Conservation (phyloP, 1,139 yeast genomes). For the Pichia norvegensis region DNA sequence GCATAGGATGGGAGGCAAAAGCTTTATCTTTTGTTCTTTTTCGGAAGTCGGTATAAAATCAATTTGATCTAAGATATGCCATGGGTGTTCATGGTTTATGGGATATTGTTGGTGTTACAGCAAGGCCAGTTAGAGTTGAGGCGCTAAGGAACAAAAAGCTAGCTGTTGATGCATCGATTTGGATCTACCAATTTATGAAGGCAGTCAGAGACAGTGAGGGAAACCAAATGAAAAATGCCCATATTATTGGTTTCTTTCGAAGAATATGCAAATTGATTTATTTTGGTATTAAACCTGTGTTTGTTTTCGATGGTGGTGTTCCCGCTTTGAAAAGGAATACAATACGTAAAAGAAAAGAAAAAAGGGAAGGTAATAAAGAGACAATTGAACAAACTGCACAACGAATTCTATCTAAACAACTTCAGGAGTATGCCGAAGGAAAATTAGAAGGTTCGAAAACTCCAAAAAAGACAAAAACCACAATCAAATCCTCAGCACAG, state of each 20-base stretch:
- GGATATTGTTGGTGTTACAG: slow-evolving; percentile 87
- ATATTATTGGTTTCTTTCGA: slow-evolving; percentile 88
- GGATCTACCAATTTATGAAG: slow-evolving; percentile 95
- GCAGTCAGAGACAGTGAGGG: slow-evolving; percentile 91
- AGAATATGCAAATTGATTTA: slow-evolving; percentile 85
- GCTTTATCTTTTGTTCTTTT: neutral
- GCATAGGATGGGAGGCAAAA: neutral
- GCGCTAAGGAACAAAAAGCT: slow-evolving; percentile 65
- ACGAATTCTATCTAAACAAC: slow-evolving; percentile 67
- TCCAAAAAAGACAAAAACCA: neutral
- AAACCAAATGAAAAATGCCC: slow-evolving; percentile 68
- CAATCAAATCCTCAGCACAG: slow-evolving; percentile 2
- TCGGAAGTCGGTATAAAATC: neutral
- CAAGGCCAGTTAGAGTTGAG: slow-evolving; percentile 84
- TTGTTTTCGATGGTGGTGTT: slow-evolving; percentile 97
- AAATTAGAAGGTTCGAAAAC: slow-evolving; percentile 5
- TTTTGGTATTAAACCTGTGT: slow-evolving; percentile 86
- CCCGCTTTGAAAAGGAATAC: slow-evolving; percentile 78
- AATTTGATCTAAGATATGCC: neutral
- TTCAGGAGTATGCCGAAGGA: slow-evolving; percentile 51
- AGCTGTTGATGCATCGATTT: slow-evolving; percentile 97
- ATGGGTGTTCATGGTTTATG: slow-evolving; percentile 98
- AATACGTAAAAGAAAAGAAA: slow-evolving; percentile 57
- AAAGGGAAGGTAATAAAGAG: slow-evolving; percentile 69
- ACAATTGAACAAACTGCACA: slow-evolving; percentile 72